A percentile compares a stretch with the other conserved stretches of the same genome.
Conservation (phyloP, 192 early-diverging fungal species). For the Coemansia sp. region DNA sequence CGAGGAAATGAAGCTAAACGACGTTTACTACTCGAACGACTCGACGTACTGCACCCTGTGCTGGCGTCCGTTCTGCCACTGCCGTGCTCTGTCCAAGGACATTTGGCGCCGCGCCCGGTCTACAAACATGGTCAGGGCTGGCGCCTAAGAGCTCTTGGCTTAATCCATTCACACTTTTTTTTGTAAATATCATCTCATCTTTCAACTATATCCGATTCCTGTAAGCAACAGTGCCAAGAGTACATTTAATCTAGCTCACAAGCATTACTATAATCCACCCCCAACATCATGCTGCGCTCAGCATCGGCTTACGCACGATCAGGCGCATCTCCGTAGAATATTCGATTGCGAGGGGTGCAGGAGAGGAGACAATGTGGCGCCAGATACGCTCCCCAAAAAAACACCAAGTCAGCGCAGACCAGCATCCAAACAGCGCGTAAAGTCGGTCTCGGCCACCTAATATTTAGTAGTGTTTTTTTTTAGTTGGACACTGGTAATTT, state of each 20-base stretch:
- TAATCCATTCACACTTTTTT: neutral
- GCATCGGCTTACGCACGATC: slow-evolving; percentile 4
- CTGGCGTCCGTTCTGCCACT: slow-evolving; percentile 54
- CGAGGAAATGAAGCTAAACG: slow-evolving; percentile 49
- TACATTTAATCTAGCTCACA: neutral
- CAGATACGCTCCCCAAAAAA: neutral
- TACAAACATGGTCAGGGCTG: slow-evolving; percentile 48
- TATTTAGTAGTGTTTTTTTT: neutral
- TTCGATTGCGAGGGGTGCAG: slow-evolving; percentile 7
- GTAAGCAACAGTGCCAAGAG: neutral
- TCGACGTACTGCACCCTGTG: slow-evolving; percentile 52
- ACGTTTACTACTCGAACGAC: slow-evolving; percentile 52
- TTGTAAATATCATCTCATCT: slow-evolving; percentile 3
- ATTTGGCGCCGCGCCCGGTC: slow-evolving; percentile 53
- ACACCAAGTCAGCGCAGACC: slow-evolving; percentile 11
- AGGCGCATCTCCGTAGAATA: neutral
- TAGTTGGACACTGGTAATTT: neutral
- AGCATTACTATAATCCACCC: slow-evolving; percentile 1
- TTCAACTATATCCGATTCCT: neutral
- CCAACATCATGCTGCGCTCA: neutral
- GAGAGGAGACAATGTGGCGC: neutral
- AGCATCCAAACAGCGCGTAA: slow-evolving; percentile 20
- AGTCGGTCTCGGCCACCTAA: slow-evolving; percentile 37
- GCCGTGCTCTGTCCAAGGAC: slow-evolving; percentile 52
- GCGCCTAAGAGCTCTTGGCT: slow-evolving; percentile 21